These are phyloP conservation scores for Populus euphratica DNA, from an alignment of 345 rosid species.

Conservation along the genomic window DNA sequence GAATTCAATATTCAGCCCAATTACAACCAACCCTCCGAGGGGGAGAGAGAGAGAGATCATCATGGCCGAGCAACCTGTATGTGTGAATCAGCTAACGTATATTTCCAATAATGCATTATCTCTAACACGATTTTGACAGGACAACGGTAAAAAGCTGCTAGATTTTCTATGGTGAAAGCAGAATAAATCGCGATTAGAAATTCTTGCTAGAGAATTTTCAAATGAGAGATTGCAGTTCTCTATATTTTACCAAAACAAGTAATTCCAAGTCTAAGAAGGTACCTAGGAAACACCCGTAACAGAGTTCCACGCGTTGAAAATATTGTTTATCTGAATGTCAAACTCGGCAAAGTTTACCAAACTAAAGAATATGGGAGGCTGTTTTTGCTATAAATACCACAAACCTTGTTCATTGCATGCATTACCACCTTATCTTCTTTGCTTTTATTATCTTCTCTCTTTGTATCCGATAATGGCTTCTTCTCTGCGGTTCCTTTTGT, in stretches of 20 bases:
- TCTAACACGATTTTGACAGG: neutral
- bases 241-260: constrained; percentile 1
- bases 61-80: constrained; percentile 1
- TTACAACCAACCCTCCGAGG: neutral
- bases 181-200: neutral
- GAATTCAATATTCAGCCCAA: constrained; percentile 16
- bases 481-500: constrained; percentile 21
- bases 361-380: constrained; percentile 1
- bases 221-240: constrained; percentile 16
- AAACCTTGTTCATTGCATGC: constrained; percentile 21
- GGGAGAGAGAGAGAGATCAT: too few species aligned
- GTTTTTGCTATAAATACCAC: constrained; percentile 42
- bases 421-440: constrained; percentile 22
- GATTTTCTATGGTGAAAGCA: neutral
- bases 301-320: constrained; percentile 13
- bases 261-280: constrained; percentile 7
- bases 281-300: constrained; percentile 16
- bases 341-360: constrained; percentile 24
- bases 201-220: constrained; percentile 1
- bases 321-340: constrained; percentile 24
- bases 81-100: neutral
- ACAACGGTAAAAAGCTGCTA: neutral
- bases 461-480: constrained; percentile 33
- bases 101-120: constrained; percentile 4
- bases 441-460: constrained; percentile 1